A percentile compares a stretch with the other conserved stretches of the same genome.
phyloP scores from a whole-genome alignment of 2,329 filamentous ascomycete genomes.

The Xylaria sp. region DNA sequence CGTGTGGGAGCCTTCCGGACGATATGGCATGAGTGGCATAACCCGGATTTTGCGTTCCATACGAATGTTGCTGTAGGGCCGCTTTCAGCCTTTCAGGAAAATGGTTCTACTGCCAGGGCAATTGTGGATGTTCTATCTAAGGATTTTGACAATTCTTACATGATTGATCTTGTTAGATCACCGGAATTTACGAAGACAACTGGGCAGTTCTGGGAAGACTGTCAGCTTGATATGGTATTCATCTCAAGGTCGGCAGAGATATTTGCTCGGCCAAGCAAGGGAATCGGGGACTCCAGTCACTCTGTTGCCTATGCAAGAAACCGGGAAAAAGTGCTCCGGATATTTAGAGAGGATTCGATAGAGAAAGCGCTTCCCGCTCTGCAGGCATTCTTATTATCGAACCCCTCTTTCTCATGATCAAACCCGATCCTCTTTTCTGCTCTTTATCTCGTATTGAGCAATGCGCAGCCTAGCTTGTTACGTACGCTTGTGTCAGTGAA shows the following conservation, averaged over 20 bases:
- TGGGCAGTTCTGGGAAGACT: constrained; percentile 34
- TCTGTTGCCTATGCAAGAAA: neutral
- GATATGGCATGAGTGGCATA: constrained; percentile 44
- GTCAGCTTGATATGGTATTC: constrained; percentile 40
- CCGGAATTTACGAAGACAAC: constrained; percentile 27
- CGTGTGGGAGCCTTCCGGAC: constrained; percentile 46
- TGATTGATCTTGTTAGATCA: constrained; percentile 19
- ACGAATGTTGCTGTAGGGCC: neutral
- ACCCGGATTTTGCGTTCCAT: neutral
- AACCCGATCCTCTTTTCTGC: neutral
- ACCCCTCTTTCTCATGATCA: constrained; percentile 10
- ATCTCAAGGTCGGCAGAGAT: constrained; percentile 38
- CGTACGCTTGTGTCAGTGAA: neutral
- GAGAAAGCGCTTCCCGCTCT: constrained; percentile 14
- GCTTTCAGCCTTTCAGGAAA: neutral
- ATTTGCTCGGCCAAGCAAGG: constrained; percentile 11
- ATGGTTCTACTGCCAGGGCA: neutral
- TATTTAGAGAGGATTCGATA: constrained; percentile 23
- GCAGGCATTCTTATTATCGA: constrained; percentile 17
- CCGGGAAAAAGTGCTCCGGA: neutral
- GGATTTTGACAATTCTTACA: constrained; percentile 19
- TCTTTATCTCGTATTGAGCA: neutral
- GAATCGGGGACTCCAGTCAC: too few relatives aligned
- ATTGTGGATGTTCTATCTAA: constrained; percentile 15
- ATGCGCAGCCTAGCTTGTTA: neutral